Conservation (phyloP, 129 eudicot species). For the Flaveria trinervia region DNA sequence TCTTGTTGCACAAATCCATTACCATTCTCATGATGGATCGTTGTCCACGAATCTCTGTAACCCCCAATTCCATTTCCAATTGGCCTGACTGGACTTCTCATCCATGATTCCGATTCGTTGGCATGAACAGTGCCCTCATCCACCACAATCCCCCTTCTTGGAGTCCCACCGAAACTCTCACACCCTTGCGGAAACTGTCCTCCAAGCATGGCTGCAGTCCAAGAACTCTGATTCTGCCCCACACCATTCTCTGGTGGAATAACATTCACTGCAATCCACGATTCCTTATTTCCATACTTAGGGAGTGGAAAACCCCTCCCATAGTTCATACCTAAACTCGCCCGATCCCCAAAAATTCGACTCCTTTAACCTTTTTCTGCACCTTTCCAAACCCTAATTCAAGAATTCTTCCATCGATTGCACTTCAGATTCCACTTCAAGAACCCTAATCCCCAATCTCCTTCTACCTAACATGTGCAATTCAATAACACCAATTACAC, state of each 20-base stretch:
- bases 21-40: conserved; percentile 23
- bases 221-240: conserved; percentile 5
- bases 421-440: not conserved
- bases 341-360: conserved; percentile 10
- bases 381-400: not conserved
- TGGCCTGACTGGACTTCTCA: not conserved
- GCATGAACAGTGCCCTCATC: conserved; percentile 17
- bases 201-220: conserved; percentile 25
- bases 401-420: not conserved
- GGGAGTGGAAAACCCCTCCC: conserved; percentile 44
- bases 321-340: conserved; percentile 42
- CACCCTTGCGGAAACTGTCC: conserved; percentile 12
- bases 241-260: conserved; percentile 13
- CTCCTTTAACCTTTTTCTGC: not conserved
- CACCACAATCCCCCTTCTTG: not conserved
- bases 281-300: conserved; percentile 4
- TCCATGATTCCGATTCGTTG: conserved; percentile 25
- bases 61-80: conserved; percentile 16
- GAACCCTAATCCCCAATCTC: conserved; percentile 18
- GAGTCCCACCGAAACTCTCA: conserved; percentile 15
- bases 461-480: conserved; percentile 3
- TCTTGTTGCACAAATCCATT: conserved; percentile 14
- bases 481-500: conserved; percentile 13
- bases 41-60: not conserved
- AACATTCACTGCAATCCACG: conserved; percentile 15